These are phyloP conservation scores for Colletotrichum spaethianum DNA, from an alignment of 2,329 filamentous ascomycete species.

Conservation along the genomic window DNA sequence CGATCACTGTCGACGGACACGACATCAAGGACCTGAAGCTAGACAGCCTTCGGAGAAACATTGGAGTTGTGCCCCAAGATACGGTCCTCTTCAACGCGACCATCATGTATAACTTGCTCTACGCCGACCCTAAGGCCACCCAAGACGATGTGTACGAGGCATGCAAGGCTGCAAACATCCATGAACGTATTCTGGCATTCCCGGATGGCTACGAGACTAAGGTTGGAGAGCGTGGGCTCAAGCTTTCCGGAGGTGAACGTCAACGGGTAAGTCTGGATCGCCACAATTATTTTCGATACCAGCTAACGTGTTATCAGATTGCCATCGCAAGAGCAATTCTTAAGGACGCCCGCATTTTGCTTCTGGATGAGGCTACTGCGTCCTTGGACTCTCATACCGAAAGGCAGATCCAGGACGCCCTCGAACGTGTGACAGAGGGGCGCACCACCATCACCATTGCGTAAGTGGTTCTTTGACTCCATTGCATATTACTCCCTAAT, in stretches of 20 bases:
- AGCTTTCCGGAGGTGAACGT: slow-evolving; percentile 72
- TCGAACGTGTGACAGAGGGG: slow-evolving; percentile 61
- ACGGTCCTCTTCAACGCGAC: slow-evolving; percentile 67
- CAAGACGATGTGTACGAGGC: slow-evolving; percentile 66
- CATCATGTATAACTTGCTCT: slow-evolving; percentile 69
- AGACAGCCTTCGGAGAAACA: slow-evolving; percentile 55
- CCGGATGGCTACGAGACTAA: slow-evolving; percentile 67
- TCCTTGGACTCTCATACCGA: slow-evolving; percentile 76
- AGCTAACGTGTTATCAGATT: slow-evolving; percentile 48
- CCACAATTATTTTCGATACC: no score
- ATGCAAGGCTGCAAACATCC: slow-evolving; percentile 67
- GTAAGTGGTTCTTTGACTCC: slow-evolving; percentile 45
- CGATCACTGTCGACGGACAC: slow-evolving; percentile 61
- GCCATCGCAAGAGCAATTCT: slow-evolving; percentile 76
- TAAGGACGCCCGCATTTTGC: slow-evolving; percentile 78
- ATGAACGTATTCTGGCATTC: slow-evolving; percentile 67
- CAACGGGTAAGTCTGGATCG: slow-evolving; percentile 60
- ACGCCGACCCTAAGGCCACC: slow-evolving; percentile 63
- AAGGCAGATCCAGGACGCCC: slow-evolving; percentile 69
- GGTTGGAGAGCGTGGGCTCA: slow-evolving; percentile 67
- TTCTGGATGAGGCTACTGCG: slow-evolving; percentile 81
- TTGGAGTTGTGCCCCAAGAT: slow-evolving; percentile 62
- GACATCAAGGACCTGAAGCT: slow-evolving; percentile 60
- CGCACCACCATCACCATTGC: slow-evolving; percentile 69
- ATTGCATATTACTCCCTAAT: neutral